Base-by-base conservation (phyloP, 495 filamentous ascomycete species). In the Apodospora peruviana region DNA sequence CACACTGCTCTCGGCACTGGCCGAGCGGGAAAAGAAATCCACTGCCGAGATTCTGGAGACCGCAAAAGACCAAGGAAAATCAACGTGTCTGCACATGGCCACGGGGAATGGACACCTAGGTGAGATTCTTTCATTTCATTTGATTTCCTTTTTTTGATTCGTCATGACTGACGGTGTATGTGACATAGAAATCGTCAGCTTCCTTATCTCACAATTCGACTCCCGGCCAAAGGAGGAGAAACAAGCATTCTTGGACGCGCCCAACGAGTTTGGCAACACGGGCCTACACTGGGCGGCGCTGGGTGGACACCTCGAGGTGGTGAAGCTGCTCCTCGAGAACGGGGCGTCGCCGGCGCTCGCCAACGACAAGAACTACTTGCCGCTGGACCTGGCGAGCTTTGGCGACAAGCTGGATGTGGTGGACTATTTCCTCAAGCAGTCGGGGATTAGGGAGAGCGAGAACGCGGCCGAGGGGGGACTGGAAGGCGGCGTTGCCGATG, bases 251-350 rank as follows among this genome's bases (percentile, higher is more conserved):
- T 49, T 95, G 10, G 84, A 93, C 67, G 48, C 76, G 64, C 67
- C 77, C 60, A 96, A 97, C 53, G 63, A 78, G 48, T 81, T 83
- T 21, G 91, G 89, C 22, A 96, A 96, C 69, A 96, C 91, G 10
- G 75, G 89, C 1, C 68, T 97, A 45, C 91, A 96, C 71, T 96
- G 89, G 88, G 91, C 91, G 0, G 84, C 89, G 1, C 70, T 95
- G 48, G 91, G 93, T 52, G 91, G 91, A 12, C 89, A 95, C 57
- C 66, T 96, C 2, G 77, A 79, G 24, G 79, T 82, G 19, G 90
- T 95, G 11, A 87, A 93, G 71, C 60, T 80, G 2, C 78, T 97
- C 11, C 73, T 83, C 34, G 80, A 81, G 4, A 60, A 59, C 4
- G 65, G 65, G 2, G 87, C 90, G 2, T 85, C 91, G 52, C 76